Percentiles rank a stretch among this genome's conserved stretches.
phyloP scores from a whole-genome alignment of 2,329 filamentous ascomycete species.

The Xylariaceae sp. region DNA sequence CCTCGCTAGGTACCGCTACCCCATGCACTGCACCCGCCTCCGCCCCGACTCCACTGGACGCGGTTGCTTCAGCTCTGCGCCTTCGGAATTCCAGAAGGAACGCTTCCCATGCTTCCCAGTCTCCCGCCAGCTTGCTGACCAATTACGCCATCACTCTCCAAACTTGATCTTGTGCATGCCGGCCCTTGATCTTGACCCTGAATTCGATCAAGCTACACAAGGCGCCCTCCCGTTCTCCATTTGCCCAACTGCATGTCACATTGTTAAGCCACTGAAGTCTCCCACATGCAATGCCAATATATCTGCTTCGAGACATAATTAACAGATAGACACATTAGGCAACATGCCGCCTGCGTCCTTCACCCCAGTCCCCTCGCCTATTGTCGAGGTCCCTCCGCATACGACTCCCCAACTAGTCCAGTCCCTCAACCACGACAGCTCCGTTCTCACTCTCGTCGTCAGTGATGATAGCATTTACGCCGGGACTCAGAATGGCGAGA shows the following conservation, averaged over 20 bases:
- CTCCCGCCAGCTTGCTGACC: no score
- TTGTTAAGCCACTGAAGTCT: background rate
- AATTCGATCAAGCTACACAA: background rate
- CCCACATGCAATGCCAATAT: slow-evolving; percentile 1
- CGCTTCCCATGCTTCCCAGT: no score
- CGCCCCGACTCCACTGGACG: background rate
- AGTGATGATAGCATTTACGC: slow-evolving; percentile 81
- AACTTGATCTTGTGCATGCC: no score
- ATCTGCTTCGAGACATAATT: background rate
- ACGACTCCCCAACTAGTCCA: slow-evolving; percentile 63
- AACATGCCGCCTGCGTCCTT: slow-evolving; percentile 26
- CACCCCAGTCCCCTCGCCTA: slow-evolving; percentile 24
- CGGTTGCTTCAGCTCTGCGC: background rate
- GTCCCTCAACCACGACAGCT: slow-evolving; percentile 70
- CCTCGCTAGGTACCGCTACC: background rate
- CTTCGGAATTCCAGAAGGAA: no score
- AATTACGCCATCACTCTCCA: no score
- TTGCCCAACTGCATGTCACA: background rate
- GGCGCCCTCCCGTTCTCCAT: background rate
- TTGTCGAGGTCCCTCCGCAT: slow-evolving; percentile 31
- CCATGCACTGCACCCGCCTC: no score
- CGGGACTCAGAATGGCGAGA: slow-evolving; percentile 89
- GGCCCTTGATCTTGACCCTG: background rate
- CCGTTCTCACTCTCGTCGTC: slow-evolving; percentile 77
- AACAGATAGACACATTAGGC: slow-evolving; percentile 11